Evolutionary conservation across 257 asterid species (phyloP).

Genomic region (Petunia axillaris): DNA sequence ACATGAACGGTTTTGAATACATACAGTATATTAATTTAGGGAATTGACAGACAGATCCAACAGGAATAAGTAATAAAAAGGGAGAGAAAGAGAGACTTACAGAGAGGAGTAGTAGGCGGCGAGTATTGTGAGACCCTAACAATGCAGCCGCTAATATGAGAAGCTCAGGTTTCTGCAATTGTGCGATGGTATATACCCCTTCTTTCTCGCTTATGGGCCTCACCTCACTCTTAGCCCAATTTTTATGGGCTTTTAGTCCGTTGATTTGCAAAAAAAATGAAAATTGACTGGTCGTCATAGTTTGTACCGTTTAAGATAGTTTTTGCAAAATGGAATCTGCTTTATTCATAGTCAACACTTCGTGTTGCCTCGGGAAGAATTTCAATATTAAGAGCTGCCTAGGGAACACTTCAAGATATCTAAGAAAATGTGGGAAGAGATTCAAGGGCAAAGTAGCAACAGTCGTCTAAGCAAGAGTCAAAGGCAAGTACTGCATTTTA

Average conservation of each 20-base stretch:
- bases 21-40: background rate
- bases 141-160: slow-evolving; percentile 10
- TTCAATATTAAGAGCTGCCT: too few relatives aligned
- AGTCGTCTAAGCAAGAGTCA: too few relatives aligned
- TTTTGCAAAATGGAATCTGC: too few relatives aligned
- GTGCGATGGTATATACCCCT: slow-evolving; percentile 19
- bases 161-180: slow-evolving; percentile 1
- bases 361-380: too few relatives aligned
- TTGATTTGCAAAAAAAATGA: background rate
- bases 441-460: too few relatives aligned
- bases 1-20: background rate
- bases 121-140: background rate
- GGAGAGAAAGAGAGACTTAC: background rate
- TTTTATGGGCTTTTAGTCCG: background rate
- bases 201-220: background rate
- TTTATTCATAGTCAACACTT: too few relatives aligned
- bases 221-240: background rate
- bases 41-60: background rate
- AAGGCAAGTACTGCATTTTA: too few relatives aligned
- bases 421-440: too few relatives aligned
- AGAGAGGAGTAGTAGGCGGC: slow-evolving; percentile 19
- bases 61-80: background rate
- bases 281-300: background rate
- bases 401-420: too few relatives aligned
- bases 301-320: too few relatives aligned